These are phyloP conservation scores for Nicotiana otophora DNA, from an alignment of 257 asterid genomes.

Conservation along the genomic window DNA sequence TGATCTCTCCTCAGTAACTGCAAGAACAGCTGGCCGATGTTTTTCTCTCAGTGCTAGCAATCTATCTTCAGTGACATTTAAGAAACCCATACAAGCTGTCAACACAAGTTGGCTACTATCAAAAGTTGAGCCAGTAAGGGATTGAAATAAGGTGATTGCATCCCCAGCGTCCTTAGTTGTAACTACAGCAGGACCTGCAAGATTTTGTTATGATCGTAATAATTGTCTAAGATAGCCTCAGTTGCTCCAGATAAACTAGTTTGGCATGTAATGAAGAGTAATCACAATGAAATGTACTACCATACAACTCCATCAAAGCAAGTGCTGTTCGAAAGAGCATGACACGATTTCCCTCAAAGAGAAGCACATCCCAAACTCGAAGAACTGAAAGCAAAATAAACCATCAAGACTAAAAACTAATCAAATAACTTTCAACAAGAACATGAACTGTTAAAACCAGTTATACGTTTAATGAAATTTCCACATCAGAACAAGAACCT, in stretches of 20 bases:
- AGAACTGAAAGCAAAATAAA: conserved; percentile 48
- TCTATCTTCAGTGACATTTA: conserved; percentile 59
- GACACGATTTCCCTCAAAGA: conserved; percentile 92
- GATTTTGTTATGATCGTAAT: background rate
- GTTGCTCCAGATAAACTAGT: background rate
- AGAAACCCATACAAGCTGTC: conserved; percentile 91
- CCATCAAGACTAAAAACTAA: conserved; percentile 5
- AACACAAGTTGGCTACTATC: conserved; percentile 96
- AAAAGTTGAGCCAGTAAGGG: conserved; percentile 78
- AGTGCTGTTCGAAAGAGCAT: conserved; percentile 93
- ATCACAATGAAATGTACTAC: conserved; percentile 31
- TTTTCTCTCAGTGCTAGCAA: conserved; percentile 58
- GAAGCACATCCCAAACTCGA: conserved; percentile 94
- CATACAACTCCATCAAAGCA: conserved; percentile 89
- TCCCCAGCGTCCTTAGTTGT: conserved; percentile 92
- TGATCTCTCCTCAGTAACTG: conserved; percentile 56
- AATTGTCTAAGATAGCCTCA: background rate
- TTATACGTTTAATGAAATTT: conserved; percentile 11
- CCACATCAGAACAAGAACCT: conserved; percentile 20
- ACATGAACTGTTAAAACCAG: background rate
- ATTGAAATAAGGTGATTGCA: conserved; percentile 72
- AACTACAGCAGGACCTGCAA: conserved; percentile 75
- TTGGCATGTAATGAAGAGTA: background rate
- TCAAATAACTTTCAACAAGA: background rate
- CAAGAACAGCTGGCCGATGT: conserved; percentile 70